Conservation (phyloP, 495 filamentous ascomycete species). For the Penicillium ucsense region DNA sequence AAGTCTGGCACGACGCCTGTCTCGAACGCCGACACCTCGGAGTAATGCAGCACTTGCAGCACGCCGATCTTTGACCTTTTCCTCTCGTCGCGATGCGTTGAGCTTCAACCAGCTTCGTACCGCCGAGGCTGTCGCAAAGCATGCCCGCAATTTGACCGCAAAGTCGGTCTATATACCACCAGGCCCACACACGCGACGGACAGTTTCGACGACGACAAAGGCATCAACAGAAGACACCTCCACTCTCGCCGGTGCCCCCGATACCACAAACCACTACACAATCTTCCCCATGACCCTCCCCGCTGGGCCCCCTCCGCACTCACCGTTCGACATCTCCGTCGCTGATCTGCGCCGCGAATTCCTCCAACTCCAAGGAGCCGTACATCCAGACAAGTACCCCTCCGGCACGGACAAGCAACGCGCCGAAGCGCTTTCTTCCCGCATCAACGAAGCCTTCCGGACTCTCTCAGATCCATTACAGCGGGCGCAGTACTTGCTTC, state of each 20-base stretch:
- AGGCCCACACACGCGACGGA: not conserved
- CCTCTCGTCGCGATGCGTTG: constrained; percentile 3
- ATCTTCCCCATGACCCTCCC: constrained; percentile 81
- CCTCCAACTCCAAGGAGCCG: constrained; percentile 64
- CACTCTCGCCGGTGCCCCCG: constrained; percentile 15
- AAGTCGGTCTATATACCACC: not conserved
- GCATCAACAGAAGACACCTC: constrained; percentile 12
- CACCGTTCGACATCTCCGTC: constrained; percentile 64
- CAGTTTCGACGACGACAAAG: constrained; percentile 1
- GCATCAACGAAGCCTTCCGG: constrained; percentile 82
- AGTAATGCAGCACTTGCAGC: not conserved
- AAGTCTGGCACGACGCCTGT: constrained; percentile 4
- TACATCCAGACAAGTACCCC: constrained; percentile 76
- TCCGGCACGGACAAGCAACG: constrained; percentile 42
- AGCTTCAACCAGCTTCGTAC: constrained; percentile 1
- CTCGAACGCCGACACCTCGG: not conserved
- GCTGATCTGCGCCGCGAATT: constrained; percentile 68
- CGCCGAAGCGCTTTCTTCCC: constrained; percentile 63
- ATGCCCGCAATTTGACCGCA: not conserved
- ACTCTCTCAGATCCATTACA: constrained; percentile 66
- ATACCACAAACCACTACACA: constrained; percentile 60
- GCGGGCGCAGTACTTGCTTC: constrained; percentile 77
- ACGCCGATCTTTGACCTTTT: not conserved
- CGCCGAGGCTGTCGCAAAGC: not conserved
- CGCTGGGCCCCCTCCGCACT: constrained; percentile 65